Evolutionary conservation across 148 eudicot genomes (phyloP), one percentile per base, ranked within the genome.

Genomic region (Rheum nobile): DNA sequence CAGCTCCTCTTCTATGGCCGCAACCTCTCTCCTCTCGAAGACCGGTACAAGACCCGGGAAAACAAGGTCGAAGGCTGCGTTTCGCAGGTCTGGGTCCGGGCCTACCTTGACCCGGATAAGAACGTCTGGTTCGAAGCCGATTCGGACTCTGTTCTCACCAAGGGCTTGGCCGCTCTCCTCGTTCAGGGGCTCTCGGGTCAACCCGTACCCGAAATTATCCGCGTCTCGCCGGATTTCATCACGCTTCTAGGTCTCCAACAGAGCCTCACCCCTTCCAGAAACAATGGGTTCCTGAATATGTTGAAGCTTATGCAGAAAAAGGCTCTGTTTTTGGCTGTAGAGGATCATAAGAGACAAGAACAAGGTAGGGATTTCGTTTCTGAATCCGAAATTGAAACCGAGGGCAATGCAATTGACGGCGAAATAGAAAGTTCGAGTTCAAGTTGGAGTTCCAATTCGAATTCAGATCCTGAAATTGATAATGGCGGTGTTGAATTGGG

Each of bases 41-140:
- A 85, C 16, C 77, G 75, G 46, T 89, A 73, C 81, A 91, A 89
- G 55, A 89, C 83, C 35, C 74, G 52, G 10, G 97, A 86, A 9
- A 93, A 93, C 72, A 93, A 91, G 79, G 98, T 93, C 10, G 87
- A 93, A 79, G 98, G 98, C 24, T 93, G 98, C 50, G 98, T 91
- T 75, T 89, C 97, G 32, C 98, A 89, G 81, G 97, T 94, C 5
- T 94, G 98, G 98, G 92, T 94, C 48, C 52, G 97, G 48, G 98
- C 98, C 0, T 87, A 80, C 63, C 78, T 88, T 21, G 94, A 85
- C 47, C 13, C 71, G 6, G 72, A 83, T 46, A 82, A 79, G 71
- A 81, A 83, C 72, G 88, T 94, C 3, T 74, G 85, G 61, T 91
- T 85, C 72, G 87, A 91, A 63, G 97, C 97, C 41, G 97, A 91